Percentiles rank a stretch among this genome's conserved stretches.
These are phyloP conservation scores for Fusarium sp. DNA, from an alignment of 2,329 filamentous ascomycete genomes.

Conservation along the genomic window DNA sequence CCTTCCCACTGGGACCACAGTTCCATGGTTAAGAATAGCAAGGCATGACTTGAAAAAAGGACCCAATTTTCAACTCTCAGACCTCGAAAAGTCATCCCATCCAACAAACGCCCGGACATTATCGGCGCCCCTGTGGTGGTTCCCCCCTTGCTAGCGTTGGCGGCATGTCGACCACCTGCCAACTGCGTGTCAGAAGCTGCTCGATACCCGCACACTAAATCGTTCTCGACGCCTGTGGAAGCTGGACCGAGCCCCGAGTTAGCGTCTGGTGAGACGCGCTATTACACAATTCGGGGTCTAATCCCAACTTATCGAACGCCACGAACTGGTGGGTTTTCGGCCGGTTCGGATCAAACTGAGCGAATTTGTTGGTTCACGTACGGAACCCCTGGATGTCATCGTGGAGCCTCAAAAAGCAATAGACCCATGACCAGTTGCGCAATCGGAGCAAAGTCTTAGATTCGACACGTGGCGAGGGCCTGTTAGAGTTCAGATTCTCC, in stretches of 20 bases:
- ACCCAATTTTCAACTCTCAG: background rate
- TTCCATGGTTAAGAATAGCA: background rate
- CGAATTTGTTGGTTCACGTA: background rate
- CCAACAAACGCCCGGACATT: background rate
- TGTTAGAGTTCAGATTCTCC: background rate
- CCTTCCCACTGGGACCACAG: background rate
- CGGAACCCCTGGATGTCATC: background rate
- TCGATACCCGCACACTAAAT: background rate
- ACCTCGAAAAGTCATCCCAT: slow-evolving; percentile 1
- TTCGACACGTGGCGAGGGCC: background rate
- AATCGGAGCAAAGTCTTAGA: background rate
- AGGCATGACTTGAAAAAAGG: background rate
- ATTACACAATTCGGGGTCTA: background rate
- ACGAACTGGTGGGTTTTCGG: background rate
- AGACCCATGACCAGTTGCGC: background rate
- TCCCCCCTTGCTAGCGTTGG: background rate
- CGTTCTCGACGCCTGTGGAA: background rate
- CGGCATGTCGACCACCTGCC: background rate
- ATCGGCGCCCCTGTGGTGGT: background rate
- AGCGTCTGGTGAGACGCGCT: background rate
- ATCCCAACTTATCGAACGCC: background rate
- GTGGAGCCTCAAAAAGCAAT: background rate
- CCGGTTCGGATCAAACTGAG: background rate
- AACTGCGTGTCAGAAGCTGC: slow-evolving; percentile 5
- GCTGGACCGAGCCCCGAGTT: background rate